Evolutionary conservation across 202 grass and related monocot genomes (phyloP).

Genomic region (Setaria viridis): DNA sequence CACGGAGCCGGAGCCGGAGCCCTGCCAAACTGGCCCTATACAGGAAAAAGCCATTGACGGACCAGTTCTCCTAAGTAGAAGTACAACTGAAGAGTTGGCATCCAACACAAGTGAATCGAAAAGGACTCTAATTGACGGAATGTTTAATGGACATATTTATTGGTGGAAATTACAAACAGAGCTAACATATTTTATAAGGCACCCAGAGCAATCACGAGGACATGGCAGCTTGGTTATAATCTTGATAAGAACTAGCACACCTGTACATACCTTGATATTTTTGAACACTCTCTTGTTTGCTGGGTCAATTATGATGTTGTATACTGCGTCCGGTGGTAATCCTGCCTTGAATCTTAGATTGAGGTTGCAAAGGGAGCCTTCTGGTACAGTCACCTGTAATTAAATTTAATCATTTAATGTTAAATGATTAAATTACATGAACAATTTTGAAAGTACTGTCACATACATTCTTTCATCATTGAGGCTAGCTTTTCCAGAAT

Average conservation of each 20-base stretch:
- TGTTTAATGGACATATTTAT: background rate
- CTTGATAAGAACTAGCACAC: background rate
- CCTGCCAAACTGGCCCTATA: no score
- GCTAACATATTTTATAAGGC: background rate
- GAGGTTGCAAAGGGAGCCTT: slow-evolving; percentile 93
- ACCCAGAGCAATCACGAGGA: background rate
- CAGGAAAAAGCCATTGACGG: background rate
- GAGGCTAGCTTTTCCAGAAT: background rate
- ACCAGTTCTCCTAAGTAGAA: background rate
- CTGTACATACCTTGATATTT: slow-evolving; percentile 83
- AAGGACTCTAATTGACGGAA: background rate
- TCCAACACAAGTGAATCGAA: background rate
- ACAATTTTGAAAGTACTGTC: background rate
- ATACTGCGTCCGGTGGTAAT: slow-evolving; percentile 90
- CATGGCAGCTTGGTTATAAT: background rate
- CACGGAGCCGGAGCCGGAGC: no score
- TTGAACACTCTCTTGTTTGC: slow-evolving; percentile 94
- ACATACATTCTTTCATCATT: background rate
- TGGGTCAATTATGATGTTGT: slow-evolving; percentile 85
- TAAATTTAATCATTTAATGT: background rate
- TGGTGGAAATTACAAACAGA: background rate
- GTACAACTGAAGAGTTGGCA: slow-evolving; percentile 1
- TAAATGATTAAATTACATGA: background rate
- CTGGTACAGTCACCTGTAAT: slow-evolving; percentile 77
- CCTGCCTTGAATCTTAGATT: slow-evolving; percentile 76